Conservation (phyloP, 345 rosid species). For the Salix udensis region DNA sequence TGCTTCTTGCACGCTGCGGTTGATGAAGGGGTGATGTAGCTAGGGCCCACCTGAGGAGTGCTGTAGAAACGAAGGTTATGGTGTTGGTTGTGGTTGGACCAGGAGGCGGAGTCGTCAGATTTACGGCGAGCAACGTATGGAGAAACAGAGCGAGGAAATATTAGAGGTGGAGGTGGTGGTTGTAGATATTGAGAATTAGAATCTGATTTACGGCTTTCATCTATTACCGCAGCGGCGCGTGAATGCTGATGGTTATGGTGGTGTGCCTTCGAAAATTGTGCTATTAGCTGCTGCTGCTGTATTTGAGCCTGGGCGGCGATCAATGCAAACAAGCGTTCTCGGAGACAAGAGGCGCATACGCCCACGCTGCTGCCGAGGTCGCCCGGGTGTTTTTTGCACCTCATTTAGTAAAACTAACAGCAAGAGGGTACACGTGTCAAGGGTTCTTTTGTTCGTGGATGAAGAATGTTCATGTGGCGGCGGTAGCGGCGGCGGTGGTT, state of each 20-base stretch:
- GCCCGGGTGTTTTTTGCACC: constrained; percentile 63
- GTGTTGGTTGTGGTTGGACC: constrained; percentile 14
- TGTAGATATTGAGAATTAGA: not conserved
- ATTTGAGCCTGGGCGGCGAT: constrained; percentile 49
- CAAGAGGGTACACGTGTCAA: not conserved
- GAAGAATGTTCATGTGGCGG: not conserved
- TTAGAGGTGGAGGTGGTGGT: constrained; percentile 36
- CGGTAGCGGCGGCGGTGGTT: too few relatives aligned
- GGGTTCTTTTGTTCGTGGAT: not conserved
- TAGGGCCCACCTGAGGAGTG: constrained; percentile 70
- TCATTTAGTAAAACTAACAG: constrained; percentile 41
- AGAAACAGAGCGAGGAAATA: constrained; percentile 80
- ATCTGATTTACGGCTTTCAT: not conserved
- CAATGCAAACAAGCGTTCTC: constrained; percentile 54
- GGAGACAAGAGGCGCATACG: constrained; percentile 93
- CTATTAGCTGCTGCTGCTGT: constrained; percentile 27
- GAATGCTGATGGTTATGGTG: not conserved
- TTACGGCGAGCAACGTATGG: constrained; percentile 66
- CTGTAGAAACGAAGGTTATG: constrained; percentile 45
- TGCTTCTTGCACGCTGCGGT: constrained; percentile 31
- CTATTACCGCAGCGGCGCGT: not conserved
- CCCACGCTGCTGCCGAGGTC: constrained; percentile 72
- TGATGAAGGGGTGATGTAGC: constrained; percentile 21
- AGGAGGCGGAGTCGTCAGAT: constrained; percentile 38
- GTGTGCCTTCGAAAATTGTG: not conserved